Base-by-base conservation (phyloP, 208 protist genomes). In the Porcisia hertigi region DNA sequence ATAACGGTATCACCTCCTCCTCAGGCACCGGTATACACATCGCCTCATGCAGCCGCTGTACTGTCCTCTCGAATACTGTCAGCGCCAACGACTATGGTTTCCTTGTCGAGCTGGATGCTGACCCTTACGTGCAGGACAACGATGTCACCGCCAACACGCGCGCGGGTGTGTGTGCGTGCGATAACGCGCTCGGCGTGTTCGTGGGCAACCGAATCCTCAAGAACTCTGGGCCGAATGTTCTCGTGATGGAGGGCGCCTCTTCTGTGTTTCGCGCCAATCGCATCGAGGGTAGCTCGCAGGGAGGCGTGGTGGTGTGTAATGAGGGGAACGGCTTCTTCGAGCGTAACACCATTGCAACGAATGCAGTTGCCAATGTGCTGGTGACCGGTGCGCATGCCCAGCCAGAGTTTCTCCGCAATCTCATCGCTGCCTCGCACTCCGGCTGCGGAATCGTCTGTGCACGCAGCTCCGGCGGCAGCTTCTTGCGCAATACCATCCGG, bases 111-210 rank as follows among this genome's bases (percentile, higher is more conserved):
- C 80, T 92, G 49, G 91, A 94, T 79, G 88, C 87, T 8, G 93
- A 97, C 71, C 93, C 93, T 5, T 86, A 85, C 65, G 81, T 97
- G 23, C 59, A 80, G 64, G 75, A 73, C 57, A 97, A 97, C 49
- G 74, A 79, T 53, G 90, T 95, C 52, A 54, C 73, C 6, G 71
- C 71, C 52, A 92, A 83, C 75, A 8, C 83, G 7, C 70, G 83
- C 6, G 76, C 76, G 39, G 88, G 90, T 36, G 75, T 97, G 16
- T 34, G 85, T 9, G 86, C 86, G 12, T 71, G 80, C 39, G 93
- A 97, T 77, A 95, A 97, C 75, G 91, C 83, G 5, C 79, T 95
- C 30, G 93, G 93, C 25, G 89, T 83, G 5, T 94, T 96, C 75
- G 63, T 89, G 3, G 25, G 73, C 43, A 97, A 97, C 85, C 77